Conservation (phyloP, 108 stramenopile species). For the Schizochytrium sp. region DNA sequence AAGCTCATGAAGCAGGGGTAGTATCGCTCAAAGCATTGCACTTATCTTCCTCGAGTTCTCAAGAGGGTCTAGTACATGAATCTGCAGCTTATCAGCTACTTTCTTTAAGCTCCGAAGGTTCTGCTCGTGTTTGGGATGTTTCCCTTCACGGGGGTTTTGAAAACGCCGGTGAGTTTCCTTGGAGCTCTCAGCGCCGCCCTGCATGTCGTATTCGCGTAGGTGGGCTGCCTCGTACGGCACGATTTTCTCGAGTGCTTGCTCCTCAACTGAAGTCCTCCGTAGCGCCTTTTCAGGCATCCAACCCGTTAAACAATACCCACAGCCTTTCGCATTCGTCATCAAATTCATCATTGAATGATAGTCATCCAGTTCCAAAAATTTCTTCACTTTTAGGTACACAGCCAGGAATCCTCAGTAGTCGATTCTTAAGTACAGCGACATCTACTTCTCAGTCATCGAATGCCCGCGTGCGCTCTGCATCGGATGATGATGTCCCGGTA, state of each 20-base stretch:
- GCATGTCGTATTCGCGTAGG: constrained; percentile 6
- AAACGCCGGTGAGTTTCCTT: constrained; percentile 35
- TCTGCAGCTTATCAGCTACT: constrained; percentile 16
- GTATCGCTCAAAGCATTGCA: neutral
- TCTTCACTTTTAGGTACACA: neutral
- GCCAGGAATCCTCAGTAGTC: neutral
- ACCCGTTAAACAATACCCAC: neutral
- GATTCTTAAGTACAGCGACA: neutral
- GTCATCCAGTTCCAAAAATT: neutral
- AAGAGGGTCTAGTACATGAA: constrained; percentile 9
- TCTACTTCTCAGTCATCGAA: neutral
- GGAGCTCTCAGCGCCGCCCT: neutral
- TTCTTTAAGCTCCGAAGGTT: constrained; percentile 13
- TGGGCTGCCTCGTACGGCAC: constrained; percentile 8
- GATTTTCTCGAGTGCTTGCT: constrained; percentile 6
- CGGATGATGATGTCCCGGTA: neutral
- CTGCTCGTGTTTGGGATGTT: constrained; percentile 53
- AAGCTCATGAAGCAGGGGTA: constrained; percentile 31
- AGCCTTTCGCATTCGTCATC: neutral
- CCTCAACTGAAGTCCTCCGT: constrained; percentile 11
- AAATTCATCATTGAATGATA: neutral
- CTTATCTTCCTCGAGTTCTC: no score
- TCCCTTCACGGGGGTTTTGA: neutral
- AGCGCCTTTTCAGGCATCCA: neutral
- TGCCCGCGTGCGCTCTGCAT: neutral